Evolutionary conservation across 257 asterid species (phyloP), one percentile per base, ranked within the genome.

Genomic region (Scutellaria baicalensis): DNA sequence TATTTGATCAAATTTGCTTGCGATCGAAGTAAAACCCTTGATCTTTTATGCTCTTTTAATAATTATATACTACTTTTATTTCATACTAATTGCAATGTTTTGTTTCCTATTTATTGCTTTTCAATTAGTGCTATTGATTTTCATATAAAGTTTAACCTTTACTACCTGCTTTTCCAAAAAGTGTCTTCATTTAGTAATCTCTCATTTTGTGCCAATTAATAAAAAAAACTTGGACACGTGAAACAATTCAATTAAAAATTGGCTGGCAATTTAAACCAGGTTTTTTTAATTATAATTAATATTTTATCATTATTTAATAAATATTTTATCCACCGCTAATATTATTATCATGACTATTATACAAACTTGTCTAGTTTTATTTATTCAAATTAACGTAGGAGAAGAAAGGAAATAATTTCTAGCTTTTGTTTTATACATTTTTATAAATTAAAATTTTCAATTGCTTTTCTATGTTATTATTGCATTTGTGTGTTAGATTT

Each of bases 181-280:
- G 72, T 35, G 38, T 16, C 35, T 27, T 27, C 59, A 33, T 63
- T 44, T 17, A 72, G 18, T 64, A 64, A 73, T 73, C 62, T 64
- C 77, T 55, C 54, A 64, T 64, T 64, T 56, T 57, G 72, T 73
- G 72, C 72, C 66, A 12, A 35, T 14, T 4, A 65, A 23, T 1
- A 51, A 14, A 10, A 10, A 36, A 49, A 8, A 20, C 18, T 70
- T 39, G 2, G 45, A 49, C 63, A 20, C 63, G 68, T 33, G 61
- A 59, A 48, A 18, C 18, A 35, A 43, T 33, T 14, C 5, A 23
- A 55, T 27, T 23, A 40, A 44, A 44, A 40, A 21, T 12, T 13
- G 20, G 13, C 27, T 42, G 65, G 73, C 21, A 54, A 10, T 21
- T 17, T n/a, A 12, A 57, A 31, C 21, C 12, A 13, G 7, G 11